Evolutionary conservation across 352 stramenopile genomes (phyloP).

Genomic region (Phytophthora fragariae): DNA sequence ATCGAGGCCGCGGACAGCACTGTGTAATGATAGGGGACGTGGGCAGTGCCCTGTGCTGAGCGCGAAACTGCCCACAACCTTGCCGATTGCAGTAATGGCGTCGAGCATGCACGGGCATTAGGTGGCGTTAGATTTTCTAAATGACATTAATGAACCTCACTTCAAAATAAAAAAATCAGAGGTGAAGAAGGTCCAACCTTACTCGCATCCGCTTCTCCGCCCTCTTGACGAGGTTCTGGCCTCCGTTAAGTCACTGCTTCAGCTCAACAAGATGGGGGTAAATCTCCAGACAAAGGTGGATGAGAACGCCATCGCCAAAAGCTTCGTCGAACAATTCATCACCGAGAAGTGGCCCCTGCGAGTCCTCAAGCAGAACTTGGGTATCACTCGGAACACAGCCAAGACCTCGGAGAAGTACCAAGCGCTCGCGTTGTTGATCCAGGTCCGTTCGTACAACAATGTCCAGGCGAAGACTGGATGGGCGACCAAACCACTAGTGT

Average conservation of each 20-base stretch:
- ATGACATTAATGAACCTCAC: too few species aligned
- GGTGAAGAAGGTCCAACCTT: neutral
- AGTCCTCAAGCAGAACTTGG: neutral
- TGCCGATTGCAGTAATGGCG: too few species aligned
- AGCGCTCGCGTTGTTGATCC: neutral
- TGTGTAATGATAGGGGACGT: too few species aligned
- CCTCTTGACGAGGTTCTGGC: slow-evolving; percentile 5
- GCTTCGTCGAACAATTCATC: slow-evolving; percentile 1
- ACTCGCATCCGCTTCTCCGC: neutral
- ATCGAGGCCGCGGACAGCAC: too few species aligned
- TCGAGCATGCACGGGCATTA: too few species aligned
- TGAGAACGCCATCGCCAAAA: slow-evolving; percentile 4
- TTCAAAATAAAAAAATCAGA: neutral
- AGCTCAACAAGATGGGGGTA: slow-evolving; percentile 1
- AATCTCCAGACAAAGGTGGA: slow-evolving; percentile 7
- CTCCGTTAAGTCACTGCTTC: neutral
- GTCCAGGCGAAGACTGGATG: slow-evolving; percentile 9
- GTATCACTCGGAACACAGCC: neutral
- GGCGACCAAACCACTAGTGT: neutral
- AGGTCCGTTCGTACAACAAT: slow-evolving; percentile 4
- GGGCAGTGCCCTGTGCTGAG: too few species aligned
- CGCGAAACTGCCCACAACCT: too few species aligned
- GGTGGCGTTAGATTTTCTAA: too few species aligned
- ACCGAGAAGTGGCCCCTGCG: neutral
- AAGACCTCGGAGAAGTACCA: slow-evolving; percentile 3